Percentiles rank a stretch among this genome's conserved stretches.
phyloP scores from a whole-genome alignment of 495 filamentous ascomycete species.

The Penicillium cosmopolitanum region DNA sequence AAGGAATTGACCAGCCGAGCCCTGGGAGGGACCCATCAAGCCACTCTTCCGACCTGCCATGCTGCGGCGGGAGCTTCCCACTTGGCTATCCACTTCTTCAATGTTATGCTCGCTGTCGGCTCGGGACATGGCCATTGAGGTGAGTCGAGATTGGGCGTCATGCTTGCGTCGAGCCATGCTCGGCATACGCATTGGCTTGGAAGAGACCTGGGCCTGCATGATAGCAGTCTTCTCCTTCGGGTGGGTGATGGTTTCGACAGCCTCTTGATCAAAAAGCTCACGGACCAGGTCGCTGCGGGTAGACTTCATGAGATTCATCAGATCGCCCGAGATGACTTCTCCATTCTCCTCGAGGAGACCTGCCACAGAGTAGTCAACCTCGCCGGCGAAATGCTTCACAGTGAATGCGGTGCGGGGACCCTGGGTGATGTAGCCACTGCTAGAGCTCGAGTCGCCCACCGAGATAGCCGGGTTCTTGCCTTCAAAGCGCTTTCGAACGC shows the following conservation, averaged over 20 bases:
- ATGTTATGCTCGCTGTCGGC: slow-evolving; percentile 50
- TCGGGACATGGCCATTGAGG: slow-evolving; percentile 20
- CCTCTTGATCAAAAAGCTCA: slow-evolving; percentile 91
- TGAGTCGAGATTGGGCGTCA: slow-evolving; percentile 48
- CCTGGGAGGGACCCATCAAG: slow-evolving; percentile 63
- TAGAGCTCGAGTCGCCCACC: slow-evolving; percentile 70
- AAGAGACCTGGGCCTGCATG: slow-evolving; percentile 95
- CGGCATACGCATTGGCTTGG: slow-evolving; percentile 87
- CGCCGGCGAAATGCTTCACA: slow-evolving; percentile 92
- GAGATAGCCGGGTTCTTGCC: slow-evolving; percentile 88
- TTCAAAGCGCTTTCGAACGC: slow-evolving; percentile 88
- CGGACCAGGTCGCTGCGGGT: slow-evolving; percentile 86
- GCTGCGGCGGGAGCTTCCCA: slow-evolving; percentile 41
- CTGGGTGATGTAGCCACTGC: slow-evolving; percentile 80
- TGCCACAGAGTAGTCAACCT: slow-evolving; percentile 89
- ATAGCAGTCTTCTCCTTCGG: slow-evolving; percentile 88
- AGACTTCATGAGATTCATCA: slow-evolving; percentile 91
- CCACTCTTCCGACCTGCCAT: slow-evolving; percentile 42
- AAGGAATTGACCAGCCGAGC: slow-evolving; percentile 90
- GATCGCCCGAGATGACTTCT: slow-evolving; percentile 90
- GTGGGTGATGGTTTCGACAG: slow-evolving; percentile 84
- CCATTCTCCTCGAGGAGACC: slow-evolving; percentile 92
- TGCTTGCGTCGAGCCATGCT: slow-evolving; percentile 83
- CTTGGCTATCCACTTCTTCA: slow-evolving; percentile 56
- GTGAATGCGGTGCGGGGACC: slow-evolving; percentile 79